Evolutionary conservation across 495 filamentous ascomycete species (phyloP).

Genomic region (Penicillium steckii): DNA sequence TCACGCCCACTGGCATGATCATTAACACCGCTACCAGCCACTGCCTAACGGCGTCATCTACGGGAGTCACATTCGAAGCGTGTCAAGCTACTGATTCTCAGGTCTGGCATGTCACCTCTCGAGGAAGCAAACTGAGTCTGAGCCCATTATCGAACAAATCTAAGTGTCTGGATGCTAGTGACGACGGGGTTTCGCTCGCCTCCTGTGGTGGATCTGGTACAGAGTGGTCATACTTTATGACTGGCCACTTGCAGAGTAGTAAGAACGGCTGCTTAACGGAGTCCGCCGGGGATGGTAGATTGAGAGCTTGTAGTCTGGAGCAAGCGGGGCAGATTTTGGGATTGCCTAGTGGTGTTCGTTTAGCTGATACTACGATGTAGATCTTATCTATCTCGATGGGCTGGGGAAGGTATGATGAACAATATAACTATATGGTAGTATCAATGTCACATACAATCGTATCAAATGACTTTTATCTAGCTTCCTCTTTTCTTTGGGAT

Average conservation of each 20-base stretch:
- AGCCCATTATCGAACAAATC: slow-evolving; percentile 23
- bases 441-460: no score
- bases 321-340: slow-evolving; percentile 30
- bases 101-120: slow-evolving; percentile 25
- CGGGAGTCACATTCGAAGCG: slow-evolving; percentile 16
- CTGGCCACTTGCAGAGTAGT: slow-evolving; percentile 26
- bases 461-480: no score
- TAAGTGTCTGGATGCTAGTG: slow-evolving; percentile 17
- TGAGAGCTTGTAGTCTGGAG: slow-evolving; percentile 18
- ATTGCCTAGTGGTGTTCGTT: slow-evolving; percentile 27
- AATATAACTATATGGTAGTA: no score
- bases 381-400: neutral
- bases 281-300: slow-evolving; percentile 1
- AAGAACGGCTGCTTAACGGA: slow-evolving; percentile 23
- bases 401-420: no score
- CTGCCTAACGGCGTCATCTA: slow-evolving; percentile 26
- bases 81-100: slow-evolving; percentile 26
- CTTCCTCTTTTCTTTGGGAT: no score
- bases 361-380: slow-evolving; percentile 4
- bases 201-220: slow-evolving; percentile 15
- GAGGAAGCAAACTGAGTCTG: slow-evolving; percentile 17
- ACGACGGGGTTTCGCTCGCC: slow-evolving; percentile 6
- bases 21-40: slow-evolving; percentile 31
- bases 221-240: slow-evolving; percentile 26
- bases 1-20: slow-evolving; percentile 32